Evolutionary conservation across 2,329 filamentous ascomycete species (phyloP).

Genomic region (Trichoderma oligosporum): DNA sequence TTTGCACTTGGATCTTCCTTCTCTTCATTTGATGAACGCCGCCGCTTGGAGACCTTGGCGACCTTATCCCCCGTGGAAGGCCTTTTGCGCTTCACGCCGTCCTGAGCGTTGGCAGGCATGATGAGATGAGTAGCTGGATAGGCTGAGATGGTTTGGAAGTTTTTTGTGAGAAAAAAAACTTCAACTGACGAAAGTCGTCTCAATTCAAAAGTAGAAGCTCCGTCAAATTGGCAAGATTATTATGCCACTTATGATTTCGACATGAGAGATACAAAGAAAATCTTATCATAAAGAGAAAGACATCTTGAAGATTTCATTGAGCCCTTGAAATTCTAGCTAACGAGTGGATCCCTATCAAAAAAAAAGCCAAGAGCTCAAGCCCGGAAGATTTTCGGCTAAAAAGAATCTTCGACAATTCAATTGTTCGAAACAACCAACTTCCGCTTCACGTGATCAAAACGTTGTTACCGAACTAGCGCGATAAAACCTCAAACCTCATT

Average conservation of each 20-base stretch:
- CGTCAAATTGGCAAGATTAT: neutral
- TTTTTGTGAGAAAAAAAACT: neutral
- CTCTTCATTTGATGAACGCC: conserved; percentile 46
- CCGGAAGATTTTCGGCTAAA: conserved; percentile 28
- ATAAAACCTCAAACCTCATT: conserved; percentile 51
- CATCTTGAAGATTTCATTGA: conserved; percentile 31
- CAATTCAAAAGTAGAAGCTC: neutral
- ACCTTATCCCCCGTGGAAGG: conserved; percentile 34
- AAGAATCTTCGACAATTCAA: conserved; percentile 20
- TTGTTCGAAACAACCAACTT: conserved; percentile 12
- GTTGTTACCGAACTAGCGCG: conserved; percentile 41
- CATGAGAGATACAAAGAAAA: conserved; percentile 6
- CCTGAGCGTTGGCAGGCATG: conserved; percentile 20
- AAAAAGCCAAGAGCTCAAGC: conserved; percentile 15
- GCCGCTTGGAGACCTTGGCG: conserved; percentile 45
- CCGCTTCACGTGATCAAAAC: conserved; percentile 35
- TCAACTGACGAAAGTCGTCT: neutral
- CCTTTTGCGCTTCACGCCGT: conserved; percentile 52
- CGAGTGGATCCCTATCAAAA: conserved; percentile 20
- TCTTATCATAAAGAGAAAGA: conserved; percentile 16
- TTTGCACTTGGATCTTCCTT: conserved; percentile 55
- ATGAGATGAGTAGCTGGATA: conserved; percentile 4
- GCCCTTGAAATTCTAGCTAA: conserved; percentile 30
- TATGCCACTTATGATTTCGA: neutral
- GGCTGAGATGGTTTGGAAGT: neutral